phyloP scores from a whole-genome alignment of 163 green algal species.

The Scenedesmus sp. region DNA sequence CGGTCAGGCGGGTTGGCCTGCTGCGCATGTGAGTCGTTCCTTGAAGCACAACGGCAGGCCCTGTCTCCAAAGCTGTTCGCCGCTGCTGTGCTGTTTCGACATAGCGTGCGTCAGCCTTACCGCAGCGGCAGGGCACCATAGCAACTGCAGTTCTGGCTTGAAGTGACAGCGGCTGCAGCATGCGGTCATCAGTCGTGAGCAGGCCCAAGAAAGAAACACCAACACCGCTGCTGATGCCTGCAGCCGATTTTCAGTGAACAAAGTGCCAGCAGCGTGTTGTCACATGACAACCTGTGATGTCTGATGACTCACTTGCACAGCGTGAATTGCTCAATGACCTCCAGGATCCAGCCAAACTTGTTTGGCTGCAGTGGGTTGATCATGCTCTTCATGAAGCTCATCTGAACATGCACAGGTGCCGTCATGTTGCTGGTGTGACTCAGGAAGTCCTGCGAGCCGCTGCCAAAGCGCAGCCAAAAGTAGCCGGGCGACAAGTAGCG shows the following conservation, averaged over 20 bases:
- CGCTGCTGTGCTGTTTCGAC: no score
- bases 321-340: constrained; percentile 56
- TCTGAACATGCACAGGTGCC: constrained; percentile 47
- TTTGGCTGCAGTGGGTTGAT: background rate
- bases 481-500: constrained; percentile 45
- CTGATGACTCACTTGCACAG: constrained; percentile 55
- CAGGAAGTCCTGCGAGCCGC: constrained; percentile 35
- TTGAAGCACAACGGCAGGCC: no score
- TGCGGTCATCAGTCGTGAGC: no score
- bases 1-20: no score
- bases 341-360: constrained; percentile 45
- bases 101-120: no score
- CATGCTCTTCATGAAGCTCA: constrained; percentile 50
- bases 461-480: constrained; percentile 55
- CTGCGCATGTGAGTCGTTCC: no score
- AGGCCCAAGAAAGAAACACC: no score
- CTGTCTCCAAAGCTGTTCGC: no score
- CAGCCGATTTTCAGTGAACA: no score
- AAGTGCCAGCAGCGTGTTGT: background rate
- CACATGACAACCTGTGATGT: no score
- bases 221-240: background rate
- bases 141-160: background rate
- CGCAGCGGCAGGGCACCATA: background rate
- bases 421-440: constrained; percentile 28
- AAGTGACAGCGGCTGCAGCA: background rate